Percentiles rank a stretch among this genome's conserved stretches.
Conservation (phyloP, 1,284 basidiomycete species). For the Marasmius fiardii region DNA sequence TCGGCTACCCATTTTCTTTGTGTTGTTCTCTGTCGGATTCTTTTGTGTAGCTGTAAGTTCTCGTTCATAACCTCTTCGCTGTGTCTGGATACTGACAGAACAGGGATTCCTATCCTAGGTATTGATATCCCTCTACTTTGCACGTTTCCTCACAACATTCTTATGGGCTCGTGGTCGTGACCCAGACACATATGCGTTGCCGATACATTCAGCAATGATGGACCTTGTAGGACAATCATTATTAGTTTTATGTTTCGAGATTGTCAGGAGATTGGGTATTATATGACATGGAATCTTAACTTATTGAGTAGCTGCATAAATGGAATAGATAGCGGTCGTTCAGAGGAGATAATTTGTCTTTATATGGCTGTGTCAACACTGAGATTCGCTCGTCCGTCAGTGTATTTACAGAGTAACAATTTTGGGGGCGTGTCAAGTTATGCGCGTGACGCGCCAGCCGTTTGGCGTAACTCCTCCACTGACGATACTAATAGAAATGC, state of each 20-base stretch:
- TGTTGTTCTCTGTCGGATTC: conserved; percentile 59
- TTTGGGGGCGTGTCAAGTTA: too few species aligned
- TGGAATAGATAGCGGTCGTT: too few species aligned
- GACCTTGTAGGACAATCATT: conserved; percentile 90
- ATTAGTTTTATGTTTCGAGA: conserved; percentile 71
- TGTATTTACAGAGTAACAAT: too few species aligned
- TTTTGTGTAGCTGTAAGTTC: conserved; percentile 73
- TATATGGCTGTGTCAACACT: too few species aligned
- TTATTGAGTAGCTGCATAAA: too few species aligned
- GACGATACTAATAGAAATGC: too few species aligned
- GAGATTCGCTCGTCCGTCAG: too few species aligned
- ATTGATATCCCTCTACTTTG: conserved; percentile 64
- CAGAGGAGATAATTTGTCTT: too few species aligned
- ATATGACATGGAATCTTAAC: not conserved
- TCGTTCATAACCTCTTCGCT: not conserved
- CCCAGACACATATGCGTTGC: conserved; percentile 93
- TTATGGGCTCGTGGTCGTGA: conserved; percentile 85
- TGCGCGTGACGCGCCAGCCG: too few species aligned
- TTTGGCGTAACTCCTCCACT: too few species aligned
- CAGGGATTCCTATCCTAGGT: conserved; percentile 56
- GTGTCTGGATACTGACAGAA: too few species aligned
- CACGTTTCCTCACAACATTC: conserved; percentile 68
- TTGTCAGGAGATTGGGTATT: conserved; percentile 34
- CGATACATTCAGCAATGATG: conserved; percentile 86
- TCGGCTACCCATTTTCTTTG: conserved; percentile 63